phyloP scores from a whole-genome alignment of 2,329 filamentous ascomycete species.

The Aplosporella prunicola region DNA sequence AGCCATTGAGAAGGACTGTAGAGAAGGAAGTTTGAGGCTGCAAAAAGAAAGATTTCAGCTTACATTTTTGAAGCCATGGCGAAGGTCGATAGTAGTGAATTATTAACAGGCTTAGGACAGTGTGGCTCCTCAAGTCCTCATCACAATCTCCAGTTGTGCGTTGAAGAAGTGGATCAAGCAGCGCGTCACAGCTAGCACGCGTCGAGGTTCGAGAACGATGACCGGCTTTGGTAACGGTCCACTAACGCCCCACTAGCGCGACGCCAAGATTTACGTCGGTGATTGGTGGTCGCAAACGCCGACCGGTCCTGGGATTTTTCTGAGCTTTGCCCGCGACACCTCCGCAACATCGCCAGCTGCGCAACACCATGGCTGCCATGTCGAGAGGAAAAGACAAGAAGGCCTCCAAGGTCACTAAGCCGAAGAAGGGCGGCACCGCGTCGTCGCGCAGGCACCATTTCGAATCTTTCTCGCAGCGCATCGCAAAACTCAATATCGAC shows the following conservation, averaged over 20 bases:
- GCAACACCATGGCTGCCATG: conserved; percentile 34
- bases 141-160: too few relatives aligned
- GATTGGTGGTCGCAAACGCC: conserved; percentile 5
- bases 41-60: conserved; percentile 15
- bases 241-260: too few relatives aligned
- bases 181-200: too few relatives aligned
- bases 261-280: conserved; percentile 7
- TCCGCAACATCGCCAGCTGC: conserved; percentile 1
- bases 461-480: conserved; percentile 83
- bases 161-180: too few relatives aligned
- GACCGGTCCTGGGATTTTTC: conserved; percentile 9
- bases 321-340: background rate
- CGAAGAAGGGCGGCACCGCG: conserved; percentile 56
- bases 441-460: conserved; percentile 80
- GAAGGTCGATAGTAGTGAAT: too few relatives aligned
- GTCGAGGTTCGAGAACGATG: too few relatives aligned
- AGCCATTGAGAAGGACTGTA: too few relatives aligned
- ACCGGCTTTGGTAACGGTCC: too few relatives aligned
- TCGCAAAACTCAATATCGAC: conserved; percentile 86
- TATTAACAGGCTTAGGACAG: too few relatives aligned
- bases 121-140: too few relatives aligned
- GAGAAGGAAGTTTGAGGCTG: background rate
- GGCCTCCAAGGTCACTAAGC: conserved; percentile 54
- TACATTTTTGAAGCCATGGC: conserved; percentile 51
- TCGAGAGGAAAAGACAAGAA: conserved; percentile 27